A percentile compares a stretch with the other conserved stretches of the same genome.
Conservation (phyloP, 352 stramenopile species). For the Nothophytophthora sp. region DNA sequence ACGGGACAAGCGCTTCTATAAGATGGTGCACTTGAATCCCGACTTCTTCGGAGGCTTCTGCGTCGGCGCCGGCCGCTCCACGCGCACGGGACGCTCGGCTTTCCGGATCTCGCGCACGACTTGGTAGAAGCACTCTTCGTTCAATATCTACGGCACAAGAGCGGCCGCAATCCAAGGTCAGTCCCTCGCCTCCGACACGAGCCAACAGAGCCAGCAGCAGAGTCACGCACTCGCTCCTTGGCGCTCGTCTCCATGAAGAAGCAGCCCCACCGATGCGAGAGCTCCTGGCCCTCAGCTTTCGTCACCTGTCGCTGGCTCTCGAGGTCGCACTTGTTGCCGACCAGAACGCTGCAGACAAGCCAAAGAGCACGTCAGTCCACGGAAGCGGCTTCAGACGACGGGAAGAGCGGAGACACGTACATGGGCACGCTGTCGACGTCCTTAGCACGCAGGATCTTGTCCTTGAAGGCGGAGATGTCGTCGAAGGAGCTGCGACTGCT, state of each 20-base stretch:
- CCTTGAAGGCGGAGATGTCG: constrained; percentile 88
- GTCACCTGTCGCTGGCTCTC: constrained; percentile 75
- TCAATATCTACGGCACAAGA: constrained; percentile 67
- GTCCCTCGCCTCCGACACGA: constrained; percentile 14
- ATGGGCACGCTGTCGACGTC: constrained; percentile 87
- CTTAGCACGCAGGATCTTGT: constrained; percentile 91
- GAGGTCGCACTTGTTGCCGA: constrained; percentile 91
- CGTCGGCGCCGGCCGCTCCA: constrained; percentile 41
- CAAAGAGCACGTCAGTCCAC: not conserved
- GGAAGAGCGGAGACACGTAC: constrained; percentile 16
- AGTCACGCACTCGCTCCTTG: constrained; percentile 74
- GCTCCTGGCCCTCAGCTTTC: constrained; percentile 57
- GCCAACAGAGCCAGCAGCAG: not conserved
- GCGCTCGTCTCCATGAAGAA: constrained; percentile 89
- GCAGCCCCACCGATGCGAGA: constrained; percentile 78
- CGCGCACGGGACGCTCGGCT: constrained; percentile 59
- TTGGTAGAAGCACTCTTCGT: constrained; percentile 91
- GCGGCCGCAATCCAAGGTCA: constrained; percentile 1
- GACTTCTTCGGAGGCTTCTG: constrained; percentile 73
- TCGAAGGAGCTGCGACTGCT: constrained; percentile 91
- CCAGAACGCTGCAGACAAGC: constrained; percentile 55
- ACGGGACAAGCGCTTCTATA: constrained; percentile 39
- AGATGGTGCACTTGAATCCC: constrained; percentile 52
- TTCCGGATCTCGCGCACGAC: constrained; percentile 88
- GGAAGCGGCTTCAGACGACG: no score